Evolutionary conservation across 2,329 filamentous ascomycete species (phyloP).

Genomic region (Tolypocladium nubicola): DNA sequence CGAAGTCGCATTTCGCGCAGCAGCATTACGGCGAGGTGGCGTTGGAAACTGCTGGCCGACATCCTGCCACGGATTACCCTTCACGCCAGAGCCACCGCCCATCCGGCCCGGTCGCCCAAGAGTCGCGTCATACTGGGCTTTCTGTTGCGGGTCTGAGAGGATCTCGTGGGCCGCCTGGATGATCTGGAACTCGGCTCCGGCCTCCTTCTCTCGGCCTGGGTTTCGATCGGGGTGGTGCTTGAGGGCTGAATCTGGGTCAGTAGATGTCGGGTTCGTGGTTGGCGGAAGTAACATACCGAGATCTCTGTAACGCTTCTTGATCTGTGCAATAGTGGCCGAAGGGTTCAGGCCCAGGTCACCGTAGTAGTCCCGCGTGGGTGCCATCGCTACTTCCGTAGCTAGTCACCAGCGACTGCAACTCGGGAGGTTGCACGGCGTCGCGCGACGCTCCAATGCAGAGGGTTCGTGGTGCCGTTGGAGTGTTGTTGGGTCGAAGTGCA

Average conservation of each 20-base stretch:
- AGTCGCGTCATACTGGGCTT: constrained; percentile 42
- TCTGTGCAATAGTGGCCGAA: constrained; percentile 59
- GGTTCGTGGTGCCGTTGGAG: not conserved
- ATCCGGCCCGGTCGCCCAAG: constrained; percentile 27
- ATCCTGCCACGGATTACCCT: constrained; percentile 46
- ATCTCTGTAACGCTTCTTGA: constrained; percentile 80
- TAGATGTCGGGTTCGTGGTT: not conserved
- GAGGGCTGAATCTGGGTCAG: constrained; percentile 44
- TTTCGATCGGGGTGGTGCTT: constrained; percentile 87
- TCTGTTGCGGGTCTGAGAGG: constrained; percentile 38
- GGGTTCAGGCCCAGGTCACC: constrained; percentile 65
- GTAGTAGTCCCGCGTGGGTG: constrained; percentile 63
- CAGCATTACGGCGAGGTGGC: constrained; percentile 32
- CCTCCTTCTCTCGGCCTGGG: constrained; percentile 68
- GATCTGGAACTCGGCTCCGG: constrained; percentile 71
- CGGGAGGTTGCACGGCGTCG: not conserved
- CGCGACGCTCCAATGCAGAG: not conserved
- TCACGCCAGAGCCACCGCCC: constrained; percentile 41
- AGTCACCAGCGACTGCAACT: not conserved
- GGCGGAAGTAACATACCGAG: constrained; percentile 45
- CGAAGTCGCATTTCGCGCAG: constrained; percentile 18
- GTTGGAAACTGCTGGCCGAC: constrained; percentile 37
- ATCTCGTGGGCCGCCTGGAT: constrained; percentile 83
- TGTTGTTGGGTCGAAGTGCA: not conserved
- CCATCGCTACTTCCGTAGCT: constrained; percentile 16